phyloP scores from a whole-genome alignment of 805 yeast genomes.

The Kurtzmaniella fragi region DNA sequence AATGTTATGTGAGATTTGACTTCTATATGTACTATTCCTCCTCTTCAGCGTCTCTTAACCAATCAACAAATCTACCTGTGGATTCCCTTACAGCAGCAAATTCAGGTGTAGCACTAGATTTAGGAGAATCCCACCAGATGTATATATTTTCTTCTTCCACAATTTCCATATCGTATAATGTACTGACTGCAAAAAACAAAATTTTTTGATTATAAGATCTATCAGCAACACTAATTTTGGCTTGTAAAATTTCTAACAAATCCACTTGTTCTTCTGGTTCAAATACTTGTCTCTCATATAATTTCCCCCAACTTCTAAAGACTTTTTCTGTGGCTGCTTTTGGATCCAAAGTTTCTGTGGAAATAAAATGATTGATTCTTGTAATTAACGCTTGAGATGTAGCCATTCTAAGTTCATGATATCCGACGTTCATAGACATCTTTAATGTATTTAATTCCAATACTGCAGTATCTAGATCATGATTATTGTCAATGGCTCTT shows the following conservation, averaged over 20 bases:
- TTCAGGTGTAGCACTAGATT: slow-evolving; percentile 32
- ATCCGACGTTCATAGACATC: slow-evolving; percentile 96
- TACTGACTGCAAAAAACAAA: slow-evolving; percentile 47
- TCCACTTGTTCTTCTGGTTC: slow-evolving; percentile 75
- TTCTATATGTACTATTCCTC: slow-evolving; percentile 21
- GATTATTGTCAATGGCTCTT: slow-evolving; percentile 88
- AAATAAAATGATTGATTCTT: slow-evolving; percentile 67
- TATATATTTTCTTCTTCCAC: slow-evolving; percentile 76
- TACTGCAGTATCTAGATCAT: slow-evolving; percentile 88
- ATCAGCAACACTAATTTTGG: slow-evolving; percentile 29
- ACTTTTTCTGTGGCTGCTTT: slow-evolving; percentile 75
- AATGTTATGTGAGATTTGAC: too few relatives aligned
- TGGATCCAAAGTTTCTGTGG: slow-evolving; percentile 70
- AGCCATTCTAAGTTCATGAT: slow-evolving; percentile 86
- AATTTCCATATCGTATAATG: slow-evolving; percentile 77
- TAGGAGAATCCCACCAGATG: slow-evolving; percentile 69
- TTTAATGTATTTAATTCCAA: slow-evolving; percentile 89
- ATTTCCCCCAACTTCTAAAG: slow-evolving; percentile 74
- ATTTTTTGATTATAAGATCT: slow-evolving; percentile 44
- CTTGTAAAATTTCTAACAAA: slow-evolving; percentile 50
- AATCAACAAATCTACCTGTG: slow-evolving; percentile 73
- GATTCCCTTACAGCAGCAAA: slow-evolving; percentile 46
- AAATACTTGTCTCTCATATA: slow-evolving; percentile 82
- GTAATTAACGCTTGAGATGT: slow-evolving; percentile 67
- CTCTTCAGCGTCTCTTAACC: slow-evolving; percentile 79